Conservation (phyloP, 805 yeast genomes). For the Suhomyces xylopsoci region DNA sequence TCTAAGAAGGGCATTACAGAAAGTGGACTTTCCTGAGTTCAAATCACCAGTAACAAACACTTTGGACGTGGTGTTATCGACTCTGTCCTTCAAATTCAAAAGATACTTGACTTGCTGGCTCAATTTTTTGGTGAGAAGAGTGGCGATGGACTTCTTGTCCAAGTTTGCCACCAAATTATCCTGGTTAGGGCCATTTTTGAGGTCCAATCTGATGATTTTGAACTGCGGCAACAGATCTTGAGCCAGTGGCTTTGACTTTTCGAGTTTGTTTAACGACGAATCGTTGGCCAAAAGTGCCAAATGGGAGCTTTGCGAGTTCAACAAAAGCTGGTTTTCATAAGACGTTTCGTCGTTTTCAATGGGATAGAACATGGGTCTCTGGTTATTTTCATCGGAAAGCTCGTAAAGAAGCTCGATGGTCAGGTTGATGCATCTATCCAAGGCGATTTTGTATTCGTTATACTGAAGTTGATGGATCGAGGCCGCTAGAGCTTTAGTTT, state of each 20-base stretch:
- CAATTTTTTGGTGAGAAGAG: constrained; percentile 67
- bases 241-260: constrained; percentile 14
- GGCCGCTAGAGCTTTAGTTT: constrained; percentile 32
- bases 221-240: constrained; percentile 38
- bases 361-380: constrained; percentile 64
- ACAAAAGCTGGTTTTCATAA: constrained; percentile 20
- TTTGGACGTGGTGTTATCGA: constrained; percentile 88
- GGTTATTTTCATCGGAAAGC: constrained; percentile 52
- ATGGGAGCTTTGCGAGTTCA: constrained; percentile 51
- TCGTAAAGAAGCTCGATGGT: constrained; percentile 51
- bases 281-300: constrained; percentile 49
- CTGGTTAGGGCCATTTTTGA: constrained; percentile 49
- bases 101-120: constrained; percentile 65
- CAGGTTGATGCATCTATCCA: constrained; percentile 59
- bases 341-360: constrained; percentile 23
- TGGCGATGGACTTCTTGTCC: constrained; percentile 67
- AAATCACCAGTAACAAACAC: constrained; percentile 96
- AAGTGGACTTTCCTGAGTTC: constrained; percentile 94
- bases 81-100: constrained; percentile 68
- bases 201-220: constrained; percentile 59
- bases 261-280: constrained; percentile 13
- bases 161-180: constrained; percentile 50
- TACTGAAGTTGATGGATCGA: constrained; percentile 74
- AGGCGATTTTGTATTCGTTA: constrained; percentile 64
- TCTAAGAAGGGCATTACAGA: constrained; percentile 85